Percentiles rank a stretch among this genome's conserved stretches.
Conservation (phyloP, 768 basidiomycete species). For the Hypsizygus marmoreus region DNA sequence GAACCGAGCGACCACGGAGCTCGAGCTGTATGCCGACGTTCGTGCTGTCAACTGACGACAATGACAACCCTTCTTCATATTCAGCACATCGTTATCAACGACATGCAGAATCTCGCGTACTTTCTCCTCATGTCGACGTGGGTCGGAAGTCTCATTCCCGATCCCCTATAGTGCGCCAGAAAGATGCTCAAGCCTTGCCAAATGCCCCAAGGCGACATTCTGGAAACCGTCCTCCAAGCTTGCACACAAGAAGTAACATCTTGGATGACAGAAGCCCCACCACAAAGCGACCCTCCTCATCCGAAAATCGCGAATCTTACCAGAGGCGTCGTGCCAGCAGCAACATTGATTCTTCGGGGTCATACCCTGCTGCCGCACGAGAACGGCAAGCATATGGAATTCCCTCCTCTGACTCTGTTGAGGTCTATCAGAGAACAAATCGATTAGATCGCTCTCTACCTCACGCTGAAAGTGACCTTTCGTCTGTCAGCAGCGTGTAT, state of each 20-base stretch:
- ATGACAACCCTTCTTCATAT: slow-evolving; percentile 11
- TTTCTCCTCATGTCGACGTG: slow-evolving; percentile 2
- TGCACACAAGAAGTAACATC: slow-evolving; percentile 6
- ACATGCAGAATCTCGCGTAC: slow-evolving; percentile 8
- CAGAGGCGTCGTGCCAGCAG: slow-evolving; percentile 19
- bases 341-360: slow-evolving; percentile 21
- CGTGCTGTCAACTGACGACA: slow-evolving; percentile 18
- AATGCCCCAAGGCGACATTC: slow-evolving; percentile 28
- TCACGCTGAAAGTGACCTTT: slow-evolving; percentile 49
- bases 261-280: not conserved
- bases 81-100: slow-evolving; percentile 1
- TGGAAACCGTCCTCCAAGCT: slow-evolving; percentile 22
- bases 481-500: slow-evolving; percentile 40
- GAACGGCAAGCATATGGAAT: slow-evolving; percentile 57
- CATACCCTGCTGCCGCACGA: slow-evolving; percentile 39
- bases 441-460: slow-evolving; percentile 28
- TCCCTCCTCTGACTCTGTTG: slow-evolving; percentile 44
- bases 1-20: slow-evolving; percentile 25
- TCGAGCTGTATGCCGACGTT: slow-evolving; percentile 24
- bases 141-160: slow-evolving; percentile 22
- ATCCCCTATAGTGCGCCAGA: slow-evolving; percentile 31
- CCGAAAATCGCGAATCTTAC: not conserved
- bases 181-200: slow-evolving; percentile 20
- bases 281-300: not conserved
- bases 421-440: slow-evolving; percentile 19